Evolutionary conservation across 176 grass and related monocot species (phyloP).

Genomic region (Sorghum bicolor): Sorghum_bicolor_NCBIv3 NC_012874.2:13580001-13580500

Average conservation of each 20-base stretch:
- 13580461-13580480: background rate
- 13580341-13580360: background rate
- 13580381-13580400: background rate
- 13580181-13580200: constrained; percentile 27
- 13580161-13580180: constrained; percentile 60
- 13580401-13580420: too few relatives aligned
- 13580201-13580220: constrained; percentile 12
- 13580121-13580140: constrained; percentile 56
- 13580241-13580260: too few relatives aligned
- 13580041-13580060: too few relatives aligned
- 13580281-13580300: too few relatives aligned
- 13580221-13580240: constrained; percentile 30
- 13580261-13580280: too few relatives aligned
- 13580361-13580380: background rate
- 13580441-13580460: background rate
- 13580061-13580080: background rate
- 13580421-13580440: background rate
- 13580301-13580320: too few relatives aligned
- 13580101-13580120: constrained; percentile 57
- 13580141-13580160: constrained; percentile 79
- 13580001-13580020: too few relatives aligned
- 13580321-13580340: background rate
- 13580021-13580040: too few relatives aligned
- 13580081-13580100: too few relatives aligned
- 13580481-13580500: background rate